Percentiles rank a stretch among this genome's conserved stretches.
phyloP scores from a whole-genome alignment of 768 basidiomycete species.

The Leccinum uliginosum region DNA sequence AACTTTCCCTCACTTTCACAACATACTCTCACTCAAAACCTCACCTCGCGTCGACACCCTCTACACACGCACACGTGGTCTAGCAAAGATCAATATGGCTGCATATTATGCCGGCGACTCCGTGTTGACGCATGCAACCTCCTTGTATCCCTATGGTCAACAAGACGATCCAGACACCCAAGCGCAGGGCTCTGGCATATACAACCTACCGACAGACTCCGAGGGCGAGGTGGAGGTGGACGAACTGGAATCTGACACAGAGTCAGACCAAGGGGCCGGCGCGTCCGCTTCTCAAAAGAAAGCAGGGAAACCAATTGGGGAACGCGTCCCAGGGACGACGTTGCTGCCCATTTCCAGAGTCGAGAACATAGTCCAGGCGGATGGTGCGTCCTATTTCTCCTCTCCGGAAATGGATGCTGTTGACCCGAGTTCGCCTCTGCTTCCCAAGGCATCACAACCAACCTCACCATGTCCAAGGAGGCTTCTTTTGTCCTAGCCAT shows the following conservation, averaged over 20 bases:
- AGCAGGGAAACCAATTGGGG: conserved; percentile 27
- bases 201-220: conserved; percentile 33
- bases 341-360: conserved; percentile 62
- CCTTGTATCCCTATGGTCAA: conserved; percentile 29
- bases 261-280: conserved; percentile 25
- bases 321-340: conserved; percentile 60
- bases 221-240: conserved; percentile 32
- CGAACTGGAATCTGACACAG: conserved; percentile 33
- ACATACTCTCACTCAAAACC: not conserved
- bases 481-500: conserved; percentile 69
- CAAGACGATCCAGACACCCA: conserved; percentile 23
- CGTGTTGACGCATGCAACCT: conserved; percentile 29
- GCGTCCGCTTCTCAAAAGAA: conserved; percentile 26
- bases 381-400: conserved; percentile 45
- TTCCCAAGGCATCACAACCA: conserved; percentile 49
- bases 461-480: conserved; percentile 69
- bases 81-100: conserved; percentile 23
- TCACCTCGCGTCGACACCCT: conserved; percentile 8
- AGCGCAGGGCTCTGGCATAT: conserved; percentile 24
- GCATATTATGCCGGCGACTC: conserved; percentile 29
- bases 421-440: conserved; percentile 15
- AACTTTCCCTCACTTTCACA: conserved; percentile 2
- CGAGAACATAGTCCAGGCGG: conserved; percentile 76
- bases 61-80: conserved; percentile 1
- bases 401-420: conserved; percentile 4